Evolutionary conservation across 2,329 filamentous ascomycete genomes (phyloP).

Genomic region (Thelonectria rubi): DNA sequence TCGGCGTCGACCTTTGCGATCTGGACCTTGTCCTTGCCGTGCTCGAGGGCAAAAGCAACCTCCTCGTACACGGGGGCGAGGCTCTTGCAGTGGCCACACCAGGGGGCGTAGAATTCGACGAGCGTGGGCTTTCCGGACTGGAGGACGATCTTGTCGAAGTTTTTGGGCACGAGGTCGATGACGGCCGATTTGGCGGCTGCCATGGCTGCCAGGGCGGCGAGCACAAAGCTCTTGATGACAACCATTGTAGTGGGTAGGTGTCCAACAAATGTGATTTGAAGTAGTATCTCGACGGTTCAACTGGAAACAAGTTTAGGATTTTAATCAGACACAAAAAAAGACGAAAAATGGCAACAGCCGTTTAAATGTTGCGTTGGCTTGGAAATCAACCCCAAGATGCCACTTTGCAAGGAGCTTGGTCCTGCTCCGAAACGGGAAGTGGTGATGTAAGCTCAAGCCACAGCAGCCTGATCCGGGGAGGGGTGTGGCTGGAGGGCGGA

Average conservation of each 20-base stretch:
- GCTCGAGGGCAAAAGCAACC: constrained; percentile 78
- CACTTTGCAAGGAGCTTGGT: constrained; percentile 42
- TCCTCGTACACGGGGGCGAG: constrained; percentile 96
- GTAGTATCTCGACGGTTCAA: background rate
- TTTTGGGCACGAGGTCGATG: constrained; percentile 85
- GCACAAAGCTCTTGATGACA: constrained; percentile 67
- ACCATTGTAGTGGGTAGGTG: constrained; percentile 55
- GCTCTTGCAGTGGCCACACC: constrained; percentile 99
- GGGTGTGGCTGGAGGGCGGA: constrained; percentile 1
- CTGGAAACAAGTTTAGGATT: constrained; percentile 1
- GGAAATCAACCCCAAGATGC: constrained; percentile 44
- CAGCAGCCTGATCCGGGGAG: background rate
- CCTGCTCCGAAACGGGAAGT: constrained; percentile 19
- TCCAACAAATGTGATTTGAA: constrained; percentile 12
- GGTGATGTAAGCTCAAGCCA: constrained; percentile 36
- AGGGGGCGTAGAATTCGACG: constrained; percentile 97
- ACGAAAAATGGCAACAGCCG: constrained; percentile 22
- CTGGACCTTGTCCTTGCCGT: constrained; percentile 75
- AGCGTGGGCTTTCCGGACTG: constrained; percentile 94
- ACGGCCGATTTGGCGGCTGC: constrained; percentile 82
- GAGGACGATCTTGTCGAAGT: constrained; percentile 91
- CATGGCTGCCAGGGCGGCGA: constrained; percentile 63
- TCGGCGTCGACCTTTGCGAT: constrained; percentile 98
- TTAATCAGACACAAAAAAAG: constrained; percentile 22
- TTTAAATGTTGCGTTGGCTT: constrained; percentile 31